Percentiles rank a stretch among this genome's conserved stretches.
Conservation (phyloP, 2,329 filamentous ascomycete species). For the Intubia oerlemansii region DNA sequence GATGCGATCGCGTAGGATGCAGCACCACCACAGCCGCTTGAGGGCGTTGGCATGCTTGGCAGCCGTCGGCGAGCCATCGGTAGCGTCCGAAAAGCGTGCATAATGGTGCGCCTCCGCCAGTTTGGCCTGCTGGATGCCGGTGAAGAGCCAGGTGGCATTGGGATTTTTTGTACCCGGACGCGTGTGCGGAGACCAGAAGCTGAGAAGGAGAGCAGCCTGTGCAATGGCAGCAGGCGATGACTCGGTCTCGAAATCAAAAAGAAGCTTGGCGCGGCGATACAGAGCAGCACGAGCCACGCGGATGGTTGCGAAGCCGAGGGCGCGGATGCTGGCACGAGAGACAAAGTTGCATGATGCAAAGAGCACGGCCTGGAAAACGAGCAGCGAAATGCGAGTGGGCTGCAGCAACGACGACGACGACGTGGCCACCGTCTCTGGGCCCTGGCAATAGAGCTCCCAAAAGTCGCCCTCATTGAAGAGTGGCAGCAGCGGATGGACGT, state of each 20-base stretch:
- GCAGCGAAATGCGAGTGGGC: slow-evolving; percentile 17
- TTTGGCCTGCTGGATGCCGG: slow-evolving; percentile 7
- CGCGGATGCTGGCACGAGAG: slow-evolving; percentile 6
- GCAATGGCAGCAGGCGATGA: slow-evolving; percentile 18
- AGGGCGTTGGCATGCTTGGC: slow-evolving; percentile 11
- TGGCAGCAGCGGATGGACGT: slow-evolving; percentile 23
- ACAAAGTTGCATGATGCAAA: slow-evolving; percentile 12
- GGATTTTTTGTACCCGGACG: slow-evolving; percentile 4
- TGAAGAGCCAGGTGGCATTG: slow-evolving; percentile 8
- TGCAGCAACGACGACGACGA: too few relatives aligned
- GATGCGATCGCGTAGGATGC: slow-evolving; percentile 28
- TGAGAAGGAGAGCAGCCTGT: slow-evolving; percentile 21
- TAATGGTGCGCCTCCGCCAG: slow-evolving; percentile 8
- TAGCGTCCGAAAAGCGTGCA: too few relatives aligned
- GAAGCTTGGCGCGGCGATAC: slow-evolving; percentile 10
- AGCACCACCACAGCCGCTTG: slow-evolving; percentile 33
- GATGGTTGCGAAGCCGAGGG: slow-evolving; percentile 6
- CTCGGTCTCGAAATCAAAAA: slow-evolving; percentile 23
- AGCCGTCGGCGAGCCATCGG: slow-evolving; percentile 9
- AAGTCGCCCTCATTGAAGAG: slow-evolving; percentile 24
- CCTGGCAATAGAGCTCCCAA: slow-evolving; percentile 20
- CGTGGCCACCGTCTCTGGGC: too few relatives aligned
- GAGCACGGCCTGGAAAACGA: slow-evolving; percentile 23
- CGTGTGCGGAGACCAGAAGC: slow-evolving; percentile 16
- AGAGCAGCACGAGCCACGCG: slow-evolving; percentile 4